phyloP scores from a whole-genome alignment of 305 asterid species.

The Lippia alba region DNA sequence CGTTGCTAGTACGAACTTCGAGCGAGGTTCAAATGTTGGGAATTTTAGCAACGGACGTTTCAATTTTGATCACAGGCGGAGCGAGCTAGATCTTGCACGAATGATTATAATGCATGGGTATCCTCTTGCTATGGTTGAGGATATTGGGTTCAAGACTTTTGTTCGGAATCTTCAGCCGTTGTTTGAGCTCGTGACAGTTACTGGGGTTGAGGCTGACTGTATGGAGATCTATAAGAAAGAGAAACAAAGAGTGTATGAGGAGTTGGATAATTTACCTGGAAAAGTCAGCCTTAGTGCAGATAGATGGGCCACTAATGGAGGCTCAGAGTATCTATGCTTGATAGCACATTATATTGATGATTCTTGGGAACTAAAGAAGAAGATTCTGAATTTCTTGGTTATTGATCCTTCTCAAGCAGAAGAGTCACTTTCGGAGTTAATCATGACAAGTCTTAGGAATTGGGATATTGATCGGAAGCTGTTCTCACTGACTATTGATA shows the following conservation, averaged over 20 bases:
- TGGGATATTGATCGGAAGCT: conserved; percentile 91
- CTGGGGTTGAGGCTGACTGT: conserved; percentile 77
- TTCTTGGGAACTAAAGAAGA: conserved; percentile 80
- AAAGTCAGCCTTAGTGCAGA: conserved; percentile 86
- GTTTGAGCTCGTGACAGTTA: conserved; percentile 66
- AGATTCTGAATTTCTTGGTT: conserved; percentile 63
- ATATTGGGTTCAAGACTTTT: conserved; percentile 80
- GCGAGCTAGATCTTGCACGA: conserved; percentile 80
- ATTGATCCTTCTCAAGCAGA: conserved; percentile 77
- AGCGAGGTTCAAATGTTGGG: conserved; percentile 50
- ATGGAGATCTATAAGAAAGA: conserved; percentile 72
- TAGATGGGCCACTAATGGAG: conserved; percentile 67
- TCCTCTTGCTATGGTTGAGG: conserved; percentile 85
- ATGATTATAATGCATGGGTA: conserved; percentile 91
- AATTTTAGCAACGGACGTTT: conserved; percentile 41
- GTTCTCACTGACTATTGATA: conserved; percentile 83
- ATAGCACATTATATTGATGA: conserved; percentile 81
- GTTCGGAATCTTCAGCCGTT: conserved; percentile 84
- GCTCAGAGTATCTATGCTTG: conserved; percentile 70
- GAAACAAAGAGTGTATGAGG: conserved; percentile 79
- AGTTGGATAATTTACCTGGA: conserved; percentile 81
- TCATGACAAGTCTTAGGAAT: conserved; percentile 65
- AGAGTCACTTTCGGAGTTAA: conserved; percentile 66
- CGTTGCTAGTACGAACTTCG: conserved; percentile 52
- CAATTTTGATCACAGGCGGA: conserved; percentile 66